These are phyloP conservation scores for Raphidocelis subcapitata DNA, from an alignment of 139 green algal species.

Conservation along the genomic window DNA sequence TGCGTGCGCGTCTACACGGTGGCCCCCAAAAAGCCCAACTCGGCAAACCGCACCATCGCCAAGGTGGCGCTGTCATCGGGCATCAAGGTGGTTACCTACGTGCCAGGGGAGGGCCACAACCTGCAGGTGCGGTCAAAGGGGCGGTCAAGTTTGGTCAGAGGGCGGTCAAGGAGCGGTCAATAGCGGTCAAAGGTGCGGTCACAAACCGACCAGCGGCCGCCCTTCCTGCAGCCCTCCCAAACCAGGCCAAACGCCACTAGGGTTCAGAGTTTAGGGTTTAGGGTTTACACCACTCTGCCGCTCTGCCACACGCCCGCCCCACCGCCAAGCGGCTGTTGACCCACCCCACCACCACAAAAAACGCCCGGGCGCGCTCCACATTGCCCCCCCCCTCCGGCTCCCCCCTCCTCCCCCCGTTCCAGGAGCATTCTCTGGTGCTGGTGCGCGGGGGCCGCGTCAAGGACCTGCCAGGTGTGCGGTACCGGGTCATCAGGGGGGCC, in stretches of 20 bases:
- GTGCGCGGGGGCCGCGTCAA: conserved; percentile 76
- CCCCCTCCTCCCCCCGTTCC: conserved; percentile 9
- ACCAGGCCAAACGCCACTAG: no score
- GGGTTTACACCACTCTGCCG: no score
- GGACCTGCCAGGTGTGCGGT: conserved; percentile 84
- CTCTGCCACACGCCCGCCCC: no score
- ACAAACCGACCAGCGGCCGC: no score
- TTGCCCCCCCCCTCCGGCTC: no score
- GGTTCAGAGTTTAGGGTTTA: not conserved
- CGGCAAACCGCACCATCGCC: conserved; percentile 49
- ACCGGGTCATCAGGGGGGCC: conserved; percentile 59
- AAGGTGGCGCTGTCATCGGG: conserved; percentile 54
- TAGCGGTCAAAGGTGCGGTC: no score
- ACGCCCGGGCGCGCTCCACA: no score
- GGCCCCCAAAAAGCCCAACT: conserved; percentile 65
- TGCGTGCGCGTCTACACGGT: conserved; percentile 52
- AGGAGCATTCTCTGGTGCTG: conserved; percentile 87
- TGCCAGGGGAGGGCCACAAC: conserved; percentile 46
- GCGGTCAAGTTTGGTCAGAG: no score
- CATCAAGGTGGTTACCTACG: conserved; percentile 52
- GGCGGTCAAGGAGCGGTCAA: no score
- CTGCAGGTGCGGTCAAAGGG: conserved; percentile 17
- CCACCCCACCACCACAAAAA: no score
- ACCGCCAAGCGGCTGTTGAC: no score
- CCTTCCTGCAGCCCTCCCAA: no score